Base-by-base conservation (phyloP, 495 filamentous ascomycete species). In the Pyrenopolyporus hunteri region DNA sequence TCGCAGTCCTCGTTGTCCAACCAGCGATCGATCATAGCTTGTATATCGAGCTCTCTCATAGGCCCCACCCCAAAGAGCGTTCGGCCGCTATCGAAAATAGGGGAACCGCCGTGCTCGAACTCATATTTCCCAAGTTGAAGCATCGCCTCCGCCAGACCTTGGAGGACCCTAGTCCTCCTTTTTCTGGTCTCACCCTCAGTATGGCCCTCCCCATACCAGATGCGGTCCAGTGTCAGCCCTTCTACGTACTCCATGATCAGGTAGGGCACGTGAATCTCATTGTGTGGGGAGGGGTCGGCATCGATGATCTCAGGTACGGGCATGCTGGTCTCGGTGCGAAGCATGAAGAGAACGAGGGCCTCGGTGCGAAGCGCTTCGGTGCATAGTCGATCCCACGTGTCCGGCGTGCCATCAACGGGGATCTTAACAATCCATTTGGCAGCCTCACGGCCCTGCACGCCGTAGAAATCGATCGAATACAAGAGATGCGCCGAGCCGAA, bases 241-340 rank as follows among this genome's bases (percentile, higher is more conserved):
- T 59, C 39, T 13, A 70, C 29, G 28, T 45, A 70, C 23, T 53
- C 59, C 67, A 67, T 70, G 16, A 70, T 63, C 9, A 64, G 37
- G 28, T 63, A 70, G 0, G 67, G 67, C 22, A 56, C 56, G 6
- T 64, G 59, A 2, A 64, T 2, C 5, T 56, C 35, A 25, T 70
- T 70, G 14, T 67, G 39, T 3, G 57, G 44, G 8, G 46, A 39
- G 10, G 58, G 51, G 19, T 67, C 59, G 0, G 59, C 59, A 14
- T 67, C 67, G 48, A 70, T 61, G 32, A 70, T 49, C 16, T 52
- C 56, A 6, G 67, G 67, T 6, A 70, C 59, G 8, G 67, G 67
- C 0, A 69, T 20, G 9, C 13, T 19, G 1, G 64, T 64, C 31
- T 69, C 51, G 6, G 23, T 36, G 7, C 55, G 45, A 1, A 69